These are phyloP conservation scores for Typha latifolia DNA, from an alignment of 176 grass and related monocot species.

Conservation along the genomic window DNA sequence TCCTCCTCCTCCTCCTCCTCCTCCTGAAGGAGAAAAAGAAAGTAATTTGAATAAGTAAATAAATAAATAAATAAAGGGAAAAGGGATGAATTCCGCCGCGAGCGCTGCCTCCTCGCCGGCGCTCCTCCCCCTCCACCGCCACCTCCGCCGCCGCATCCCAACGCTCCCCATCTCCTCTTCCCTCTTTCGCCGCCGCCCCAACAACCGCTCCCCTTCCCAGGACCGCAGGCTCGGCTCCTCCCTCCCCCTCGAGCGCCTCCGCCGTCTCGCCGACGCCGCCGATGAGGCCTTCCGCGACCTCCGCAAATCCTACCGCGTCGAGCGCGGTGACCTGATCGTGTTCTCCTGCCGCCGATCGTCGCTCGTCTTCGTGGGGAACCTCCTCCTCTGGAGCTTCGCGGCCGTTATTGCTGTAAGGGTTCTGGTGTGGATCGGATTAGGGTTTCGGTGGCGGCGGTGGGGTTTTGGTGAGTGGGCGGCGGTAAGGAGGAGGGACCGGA, in stretches of 20 bases:
- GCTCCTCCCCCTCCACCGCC: constrained; percentile 13
- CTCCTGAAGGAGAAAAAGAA: no score
- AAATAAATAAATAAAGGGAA: no score
- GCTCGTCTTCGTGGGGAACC: constrained; percentile 31
- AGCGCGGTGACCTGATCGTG: constrained; percentile 40
- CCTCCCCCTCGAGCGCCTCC: constrained; percentile 33
- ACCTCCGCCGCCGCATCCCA: constrained; percentile 6
- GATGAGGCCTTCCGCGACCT: constrained; percentile 51
- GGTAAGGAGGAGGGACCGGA: constrained; percentile 44
- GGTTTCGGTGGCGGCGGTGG: constrained; percentile 20
- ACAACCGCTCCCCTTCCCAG: not conserved
- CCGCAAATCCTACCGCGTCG: constrained; percentile 31
- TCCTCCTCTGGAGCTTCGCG: constrained; percentile 38
- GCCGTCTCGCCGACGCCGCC: constrained; percentile 32
- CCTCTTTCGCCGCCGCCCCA: not conserved
- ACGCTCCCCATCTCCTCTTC: not conserved
- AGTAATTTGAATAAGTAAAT: no score
- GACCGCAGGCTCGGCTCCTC: not conserved
- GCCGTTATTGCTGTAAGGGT: constrained; percentile 25
- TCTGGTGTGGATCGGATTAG: constrained; percentile 22
- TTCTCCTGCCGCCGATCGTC: constrained; percentile 59
- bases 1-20: no score
- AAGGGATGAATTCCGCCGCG: not conserved
- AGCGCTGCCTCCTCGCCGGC: constrained; percentile 17
- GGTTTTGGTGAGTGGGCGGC: constrained; percentile 6